Evolutionary conservation across 2,329 filamentous ascomycete genomes (phyloP), one percentile per base, ranked within the genome.

Genomic region (Colletotrichum scovillei): DNA sequence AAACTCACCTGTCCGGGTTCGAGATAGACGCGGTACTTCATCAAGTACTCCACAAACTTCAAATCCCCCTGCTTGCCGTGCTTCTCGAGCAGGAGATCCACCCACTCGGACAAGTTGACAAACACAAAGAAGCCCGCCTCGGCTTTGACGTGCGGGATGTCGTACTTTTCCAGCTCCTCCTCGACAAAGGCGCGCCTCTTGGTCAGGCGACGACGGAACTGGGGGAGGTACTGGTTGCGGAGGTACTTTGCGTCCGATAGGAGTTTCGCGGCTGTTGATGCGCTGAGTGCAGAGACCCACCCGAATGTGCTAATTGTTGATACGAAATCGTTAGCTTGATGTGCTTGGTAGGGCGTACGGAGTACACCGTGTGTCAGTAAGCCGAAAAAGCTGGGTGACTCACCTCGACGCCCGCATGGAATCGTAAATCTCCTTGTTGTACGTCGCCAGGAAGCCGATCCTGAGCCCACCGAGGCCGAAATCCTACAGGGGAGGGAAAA

Each of bases 41-140:
- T 71, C 46, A 67, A 5, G 6, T 62, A 58, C 22, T 66, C 67
- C 12, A 70, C 12, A 9, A 73, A 52, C 4, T 46, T 56, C 19
- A 58, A 19, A 12, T 58, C 38, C 6, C 49, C 46, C 28, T 42
- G 52, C 35, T 58, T 62, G 32, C 56, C 49, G 28, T 63, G 35
- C 14, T 60, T 26, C 8, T 32, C 35, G 16, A 32, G 28, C 11
- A 63, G n/a, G 6, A 52, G 22, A 12, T 58, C 56, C 28, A 63
- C 42, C 67, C 67, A 73, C n/a, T 62, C 28, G 7, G 56, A 70
- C 8, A 73, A 26, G 35, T 73, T 56, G 3, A 73, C 24, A 38
- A 63, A 63, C 24, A 71, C 46, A 30, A 73, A 73, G 16, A 73
- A 63, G 11, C 71, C 71, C 7, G 71, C 69, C 28, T 73, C 62